Evolutionary conservation across 495 filamentous ascomycete genomes (phyloP), one percentile per base, ranked within the genome.

Genomic region (Xylaria nigripes): DNA sequence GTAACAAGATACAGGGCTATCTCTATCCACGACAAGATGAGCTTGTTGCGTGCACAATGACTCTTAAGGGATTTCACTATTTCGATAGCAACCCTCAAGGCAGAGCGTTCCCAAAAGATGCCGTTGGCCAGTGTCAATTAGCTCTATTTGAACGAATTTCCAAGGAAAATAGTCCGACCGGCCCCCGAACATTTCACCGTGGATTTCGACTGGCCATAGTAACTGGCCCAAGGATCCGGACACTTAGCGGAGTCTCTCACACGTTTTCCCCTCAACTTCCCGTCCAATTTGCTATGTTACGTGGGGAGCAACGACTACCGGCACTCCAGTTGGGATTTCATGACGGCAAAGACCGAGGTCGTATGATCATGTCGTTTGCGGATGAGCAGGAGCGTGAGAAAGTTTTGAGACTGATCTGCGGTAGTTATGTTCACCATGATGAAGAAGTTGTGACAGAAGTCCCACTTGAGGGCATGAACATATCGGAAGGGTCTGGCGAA

Each of bases 171-270:
- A 86, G 86, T 48, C 84, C 84, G 10, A 83, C 80, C 6, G 86
- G 87, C 0, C 77, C 76, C 21, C 79, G 86, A 36, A 80, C 68
- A 45, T 76, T 83, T 51, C 89, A 93, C 61, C 77, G 79, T 32
- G 90, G 90, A 1, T 90, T 85, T 69, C 81, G 90, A 12, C 67
- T 95, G 47, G 76, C 81, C 7, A 77, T 92, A 3, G 74, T 87
- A 15, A 94, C 90, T 0, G 86, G 81, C 27, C 80, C 89, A 3
- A 84, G 80, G 54, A 83, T 80, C 45, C 89, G 90, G 61, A 84
- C 82, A 1, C 69, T 94, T 13, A 87, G 85, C 61, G 85, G 81
- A 44, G 73, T 92, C 38, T 82, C 79, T 47, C 84, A 90, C 64
- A 63, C 77, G 19, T 71, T 89, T 24, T 73, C 76, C 8, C 71